These are phyloP conservation scores for Chaetoscypha palmicola DNA, from an alignment of 2,329 filamentous ascomycete species.

Conservation along the genomic window DNA sequence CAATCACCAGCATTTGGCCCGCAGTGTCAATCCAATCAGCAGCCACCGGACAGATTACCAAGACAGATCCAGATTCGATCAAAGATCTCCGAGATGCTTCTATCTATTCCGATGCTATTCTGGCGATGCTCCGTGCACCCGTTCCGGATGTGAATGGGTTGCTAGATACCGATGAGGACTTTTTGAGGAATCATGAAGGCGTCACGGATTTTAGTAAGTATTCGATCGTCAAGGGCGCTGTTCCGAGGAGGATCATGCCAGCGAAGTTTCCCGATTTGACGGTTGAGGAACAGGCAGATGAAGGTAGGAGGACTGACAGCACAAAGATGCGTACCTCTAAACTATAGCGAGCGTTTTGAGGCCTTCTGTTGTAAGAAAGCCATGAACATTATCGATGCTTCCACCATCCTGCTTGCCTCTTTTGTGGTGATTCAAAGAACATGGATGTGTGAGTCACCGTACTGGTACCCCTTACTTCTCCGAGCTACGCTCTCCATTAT, in stretches of 20 bases:
- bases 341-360: too few relatives aligned
- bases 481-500: too few relatives aligned
- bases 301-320: conserved; percentile 67
- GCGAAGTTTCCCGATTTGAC: conserved; percentile 55
- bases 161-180: conserved; percentile 74
- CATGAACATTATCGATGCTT: too few relatives aligned
- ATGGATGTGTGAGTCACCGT: too few relatives aligned
- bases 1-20: conserved; percentile 77
- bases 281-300: conserved; percentile 73
- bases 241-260: conserved; percentile 74
- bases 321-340: conserved; percentile 28
- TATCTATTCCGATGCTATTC: conserved; percentile 74
- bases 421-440: too few relatives aligned
- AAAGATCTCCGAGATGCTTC: conserved; percentile 60
- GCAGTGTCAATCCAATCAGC: conserved; percentile 70
- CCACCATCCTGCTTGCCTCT: too few relatives aligned
- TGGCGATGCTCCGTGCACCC: conserved; percentile 61
- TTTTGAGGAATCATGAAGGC: conserved; percentile 56
- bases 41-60: conserved; percentile 53
- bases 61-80: conserved; percentile 38
- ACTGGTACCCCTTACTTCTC: too few relatives aligned
- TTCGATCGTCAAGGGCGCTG: conserved; percentile 54
- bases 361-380: too few relatives aligned
- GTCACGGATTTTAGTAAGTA: conserved; percentile 69
- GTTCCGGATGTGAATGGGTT: conserved; percentile 59